Evolutionary conservation across 768 basidiomycete species (phyloP), one percentile per base, ranked within the genome.

Genomic region (Cyclocybe aegerita): DNA sequence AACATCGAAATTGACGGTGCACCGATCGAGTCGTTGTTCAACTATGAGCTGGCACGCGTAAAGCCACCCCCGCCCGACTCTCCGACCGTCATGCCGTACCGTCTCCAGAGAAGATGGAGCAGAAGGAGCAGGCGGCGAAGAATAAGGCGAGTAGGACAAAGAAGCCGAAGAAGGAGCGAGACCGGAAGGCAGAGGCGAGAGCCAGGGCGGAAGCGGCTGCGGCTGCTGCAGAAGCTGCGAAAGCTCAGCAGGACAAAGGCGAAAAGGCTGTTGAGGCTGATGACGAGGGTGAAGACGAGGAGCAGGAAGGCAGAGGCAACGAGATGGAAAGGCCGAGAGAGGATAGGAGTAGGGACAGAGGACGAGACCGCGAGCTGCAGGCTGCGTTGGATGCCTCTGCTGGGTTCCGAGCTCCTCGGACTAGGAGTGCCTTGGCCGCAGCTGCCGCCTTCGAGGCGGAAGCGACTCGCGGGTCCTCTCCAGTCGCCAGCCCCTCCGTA

Each of bases 11-110:
- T 91, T 4, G 59, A 77, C 41, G 65, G 75, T 2, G 74, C 80
- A 16, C 87, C 90, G 0, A 65, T 95, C 17, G 69, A 74, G 0
- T 84, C 87, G 0, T 65, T 97, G 8, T 82, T 93, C 62, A 70
- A 70, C 53, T 88, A 81, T 52, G 88, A 89, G 51, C 63, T 91
- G 11, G 83, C 80, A 2, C 74, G 72, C 43, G 64, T 76, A 14
- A 89, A 85, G 55, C 83, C 81, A 2, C 81, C 80, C 0, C 82
- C 86, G 0, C 39, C 46, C 49, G 3, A 55, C 46, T 9, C 54
- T 46, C 10, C 81, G 86, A 0, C 78, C 81, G 0, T 79, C 81
- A 1, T 70, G 79, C 7, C 0, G 65, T 65, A n/a, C 62, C 63
- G 15, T 70, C 74, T 1, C 67, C 70, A 43, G 67, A 68, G 4